phyloP scores from a whole-genome alignment of 1,284 basidiomycete species.

The Trichosporon asahii region DNA sequence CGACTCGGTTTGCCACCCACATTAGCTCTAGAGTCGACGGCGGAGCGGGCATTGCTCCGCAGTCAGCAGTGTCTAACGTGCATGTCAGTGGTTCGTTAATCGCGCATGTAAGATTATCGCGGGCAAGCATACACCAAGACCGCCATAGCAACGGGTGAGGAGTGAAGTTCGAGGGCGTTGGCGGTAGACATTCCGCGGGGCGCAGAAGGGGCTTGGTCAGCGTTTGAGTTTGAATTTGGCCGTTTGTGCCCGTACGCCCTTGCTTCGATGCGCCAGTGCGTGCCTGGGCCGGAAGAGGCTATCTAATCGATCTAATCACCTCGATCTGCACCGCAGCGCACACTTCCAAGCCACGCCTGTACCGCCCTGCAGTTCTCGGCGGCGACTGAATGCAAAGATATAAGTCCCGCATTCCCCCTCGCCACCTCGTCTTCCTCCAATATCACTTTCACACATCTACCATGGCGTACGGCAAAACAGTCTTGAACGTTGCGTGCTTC shows the following conservation, averaged over 20 bases:
- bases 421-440: background rate
- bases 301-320: background rate
- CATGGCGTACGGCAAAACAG: background rate
- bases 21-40: too few relatives aligned
- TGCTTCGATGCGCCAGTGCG: too few relatives aligned
- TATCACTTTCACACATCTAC: background rate
- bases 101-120: too few relatives aligned
- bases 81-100: too few relatives aligned
- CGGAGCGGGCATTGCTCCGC: too few relatives aligned
- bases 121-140: background rate
- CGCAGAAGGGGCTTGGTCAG: background rate
- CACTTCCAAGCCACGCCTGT: background rate
- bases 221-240: background rate
- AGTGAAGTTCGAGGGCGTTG: too few relatives aligned
- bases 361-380: background rate
- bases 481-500: constrained; percentile 10
- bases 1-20: too few relatives aligned
- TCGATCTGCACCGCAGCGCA: background rate
- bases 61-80: too few relatives aligned
- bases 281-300: background rate
- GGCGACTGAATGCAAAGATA: background rate
- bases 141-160: too few relatives aligned
- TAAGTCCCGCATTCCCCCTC: background rate
- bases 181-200: too few relatives aligned
- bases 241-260: too few relatives aligned